Conservation (phyloP, 805 yeast species). For the Monosporozyma unispora region DNA sequence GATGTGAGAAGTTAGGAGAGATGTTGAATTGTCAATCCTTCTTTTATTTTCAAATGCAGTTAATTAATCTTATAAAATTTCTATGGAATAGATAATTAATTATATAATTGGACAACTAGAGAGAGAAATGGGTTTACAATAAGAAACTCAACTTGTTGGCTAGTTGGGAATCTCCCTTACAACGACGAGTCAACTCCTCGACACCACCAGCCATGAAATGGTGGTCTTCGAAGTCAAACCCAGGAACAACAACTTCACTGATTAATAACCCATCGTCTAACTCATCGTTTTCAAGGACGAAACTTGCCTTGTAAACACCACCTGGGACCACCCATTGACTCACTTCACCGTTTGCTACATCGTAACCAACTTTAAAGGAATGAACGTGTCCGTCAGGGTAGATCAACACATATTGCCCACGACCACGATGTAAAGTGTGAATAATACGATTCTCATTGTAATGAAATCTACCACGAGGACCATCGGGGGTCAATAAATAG, state of each 20-base stretch:
- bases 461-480: constrained; percentile 45
- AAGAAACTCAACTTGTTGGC: neutral
- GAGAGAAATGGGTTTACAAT: neutral
- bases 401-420: constrained; percentile 46
- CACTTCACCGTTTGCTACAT: constrained; percentile 38
- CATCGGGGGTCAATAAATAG: constrained; percentile 42
- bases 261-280: constrained; percentile 36
- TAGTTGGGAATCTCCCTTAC: neutral
- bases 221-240: constrained; percentile 49
- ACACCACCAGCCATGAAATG: constrained; percentile 33
- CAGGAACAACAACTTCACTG: constrained; percentile 55
- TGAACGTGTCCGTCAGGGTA: constrained; percentile 43
- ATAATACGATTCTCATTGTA: constrained; percentile 43
- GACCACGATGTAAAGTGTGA: constrained; percentile 47
- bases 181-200: constrained; percentile 31
- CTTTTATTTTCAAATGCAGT: neutral
- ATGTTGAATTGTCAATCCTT: neutral
- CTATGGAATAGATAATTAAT: no score
- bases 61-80: neutral
- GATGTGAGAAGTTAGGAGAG: no score
- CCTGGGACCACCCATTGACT: constrained; percentile 61
- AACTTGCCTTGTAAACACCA: constrained; percentile 49
- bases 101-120: neutral
- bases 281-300: constrained; percentile 34
- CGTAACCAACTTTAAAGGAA: constrained; percentile 46